Base-by-base conservation (phyloP, 169 alveolate species). In the Perkinsus chesapeaki region DNA sequence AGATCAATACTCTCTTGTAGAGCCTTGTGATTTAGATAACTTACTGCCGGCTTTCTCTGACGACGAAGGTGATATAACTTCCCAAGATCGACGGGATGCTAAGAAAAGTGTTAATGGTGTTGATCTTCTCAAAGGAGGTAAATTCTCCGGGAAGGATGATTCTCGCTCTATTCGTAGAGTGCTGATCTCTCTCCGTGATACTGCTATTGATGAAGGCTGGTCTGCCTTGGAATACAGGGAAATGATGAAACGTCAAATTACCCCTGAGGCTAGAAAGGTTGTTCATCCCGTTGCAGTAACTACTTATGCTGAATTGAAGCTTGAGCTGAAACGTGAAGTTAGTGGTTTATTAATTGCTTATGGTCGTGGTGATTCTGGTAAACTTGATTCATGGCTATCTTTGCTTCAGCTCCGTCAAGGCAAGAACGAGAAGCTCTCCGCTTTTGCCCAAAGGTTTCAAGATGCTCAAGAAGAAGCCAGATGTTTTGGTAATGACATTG, bases 351-450 rank as follows among this genome's bases (percentile, higher is more conserved):
- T 60, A 9, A 23, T 16, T 60, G 12, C 82, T 16, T 60, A 60
- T 60, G 82, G 82, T 60, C 82, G 82, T 9, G 82, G 82, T 60
- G 82, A 60, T 60, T 60, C 23, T 16, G 82, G 82, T 23, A 60
- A 60, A 60, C 82, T 60, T 7, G 82, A 60, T 1, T 7, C 82
- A 60, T 60, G 82, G 82, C 3, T 20, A 1, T 60, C 82, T 23
- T 34, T 60, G 82, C 82, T 60, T 60, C 82, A 60, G 82, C 82
- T 60, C 31, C 82, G 82, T 60, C 82, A 60, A 60, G 82, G 82
- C 0, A 7, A 60, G 23, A 5, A 27, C 27, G 82, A 60, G 27
- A 1, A 60, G 82, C 82, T 60, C 82, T 60, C 82, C 0, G 12
- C 82, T 60, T 60, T 60, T 23, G 82, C 82, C 31, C 82, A 60